These are phyloP conservation scores for Triticum timopheevii DNA, from an alignment of 176 grass and related monocot species.

Conservation along the genomic window DNA sequence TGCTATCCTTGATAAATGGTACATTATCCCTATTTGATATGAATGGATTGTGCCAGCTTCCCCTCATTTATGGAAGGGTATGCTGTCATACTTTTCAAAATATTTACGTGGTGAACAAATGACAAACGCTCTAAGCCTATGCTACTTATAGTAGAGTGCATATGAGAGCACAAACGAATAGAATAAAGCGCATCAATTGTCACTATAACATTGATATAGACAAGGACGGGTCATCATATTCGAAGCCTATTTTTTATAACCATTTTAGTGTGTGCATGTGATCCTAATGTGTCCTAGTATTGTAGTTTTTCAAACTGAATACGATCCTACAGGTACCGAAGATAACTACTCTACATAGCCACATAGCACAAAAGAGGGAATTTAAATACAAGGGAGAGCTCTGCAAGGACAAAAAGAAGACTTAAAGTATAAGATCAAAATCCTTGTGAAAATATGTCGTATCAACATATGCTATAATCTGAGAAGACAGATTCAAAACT, in stretches of 20 bases:
- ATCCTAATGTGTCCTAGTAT: not conserved
- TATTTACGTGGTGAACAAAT: not conserved
- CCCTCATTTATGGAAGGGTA: not conserved
- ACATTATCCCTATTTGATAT: not conserved
- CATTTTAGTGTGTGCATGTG: not conserved
- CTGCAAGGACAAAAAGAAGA: not conserved
- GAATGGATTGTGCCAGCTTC: not conserved
- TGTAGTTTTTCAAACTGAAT: slow-evolving; percentile 34
- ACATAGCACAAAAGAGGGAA: slow-evolving; percentile 9
- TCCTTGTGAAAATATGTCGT: not conserved
- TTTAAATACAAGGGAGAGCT: slow-evolving; percentile 2
- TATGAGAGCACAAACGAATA: not conserved
- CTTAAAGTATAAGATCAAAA: slow-evolving; percentile 3
- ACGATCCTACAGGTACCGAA: slow-evolving; percentile 55
- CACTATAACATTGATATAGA: not conserved
- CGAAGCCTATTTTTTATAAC: not conserved
- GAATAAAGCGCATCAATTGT: slow-evolving; percentile 5
- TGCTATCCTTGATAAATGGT: not conserved
- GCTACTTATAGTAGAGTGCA: not conserved
- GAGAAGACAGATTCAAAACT: slow-evolving; percentile 13
- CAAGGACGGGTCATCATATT: not conserved
- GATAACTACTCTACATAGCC: not conserved
- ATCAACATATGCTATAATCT: slow-evolving; percentile 6
- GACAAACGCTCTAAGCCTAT: not conserved
- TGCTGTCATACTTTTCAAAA: not conserved